Percentiles rank a stretch among this genome's conserved stretches.
These are phyloP conservation scores for Graphilbum sp. DNA, from an alignment of 2,329 filamentous ascomycete species.

Conservation along the genomic window DNA sequence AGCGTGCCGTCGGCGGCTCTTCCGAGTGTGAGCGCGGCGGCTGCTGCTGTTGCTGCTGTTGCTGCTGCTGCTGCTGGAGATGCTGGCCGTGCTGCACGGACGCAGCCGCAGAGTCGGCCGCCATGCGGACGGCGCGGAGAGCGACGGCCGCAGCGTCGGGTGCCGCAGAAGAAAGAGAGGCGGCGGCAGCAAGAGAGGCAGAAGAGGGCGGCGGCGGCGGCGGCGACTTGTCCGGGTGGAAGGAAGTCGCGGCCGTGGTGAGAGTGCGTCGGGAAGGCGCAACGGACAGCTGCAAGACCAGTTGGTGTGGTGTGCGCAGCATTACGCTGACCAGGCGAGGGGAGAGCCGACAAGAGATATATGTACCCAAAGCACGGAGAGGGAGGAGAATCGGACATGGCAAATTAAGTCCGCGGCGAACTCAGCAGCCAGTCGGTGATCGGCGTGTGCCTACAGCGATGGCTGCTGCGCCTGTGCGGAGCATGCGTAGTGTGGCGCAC, in stretches of 20 bases:
- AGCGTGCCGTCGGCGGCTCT: slow-evolving; percentile 2
- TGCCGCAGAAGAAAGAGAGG: neutral
- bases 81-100: neutral
- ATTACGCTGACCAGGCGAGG: slow-evolving; percentile 4
- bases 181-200: neutral
- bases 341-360: neutral
- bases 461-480: too few species aligned
- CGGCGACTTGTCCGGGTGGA: slow-evolving; percentile 4
- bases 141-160: slow-evolving; percentile 1
- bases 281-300: slow-evolving; percentile 10
- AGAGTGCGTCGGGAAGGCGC: slow-evolving; percentile 9
- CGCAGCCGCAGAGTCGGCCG: slow-evolving; percentile 5
- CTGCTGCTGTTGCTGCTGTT: neutral
- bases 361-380: too few species aligned
- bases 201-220: neutral
- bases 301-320: slow-evolving; percentile 9
- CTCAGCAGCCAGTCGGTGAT: too few species aligned
- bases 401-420: too few species aligned
- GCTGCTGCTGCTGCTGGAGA: slow-evolving; percentile 1
- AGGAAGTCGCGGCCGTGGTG: slow-evolving; percentile 8
- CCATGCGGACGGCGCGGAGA: slow-evolving; percentile 6
- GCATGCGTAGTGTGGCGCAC: too few species aligned
- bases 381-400: too few species aligned
- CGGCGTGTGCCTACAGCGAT: too few species aligned
- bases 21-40: slow-evolving; percentile 3